Evolutionary conservation across 108 stramenopile genomes (phyloP), one percentile per base, ranked within the genome.

Genomic region (Poteriospumella lacustris): DNA sequence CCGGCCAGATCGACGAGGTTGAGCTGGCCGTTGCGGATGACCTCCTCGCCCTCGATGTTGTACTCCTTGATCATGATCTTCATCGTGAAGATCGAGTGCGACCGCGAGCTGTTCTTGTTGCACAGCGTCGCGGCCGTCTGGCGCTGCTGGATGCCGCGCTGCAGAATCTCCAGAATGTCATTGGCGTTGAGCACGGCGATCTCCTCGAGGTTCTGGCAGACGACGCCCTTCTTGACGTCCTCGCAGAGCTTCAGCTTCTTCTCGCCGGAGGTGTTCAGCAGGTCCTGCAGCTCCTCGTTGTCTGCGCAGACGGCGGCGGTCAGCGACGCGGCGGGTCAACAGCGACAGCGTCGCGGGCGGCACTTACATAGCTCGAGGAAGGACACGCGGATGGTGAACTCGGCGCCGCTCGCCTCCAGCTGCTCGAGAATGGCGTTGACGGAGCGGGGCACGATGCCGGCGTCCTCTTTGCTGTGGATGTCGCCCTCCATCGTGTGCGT

Each of bases 1-100:
- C 89, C 89, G n/a, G 89, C 89, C 1, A 90, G 81, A 58, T 90
- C 89, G 2, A 90, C 88, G 2, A 90, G 83, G 77, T 88, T 84
- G 44, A 89, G 83, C 86, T 88, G 86, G 15, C 88, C 88, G 40
- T 87, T 80, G 24, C 85, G 58, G 42, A 89, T 62, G 28, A 83
- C 41, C 24, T 86, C 88, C 81, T 88, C 84, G 0, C 88, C 88
- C 31, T 84, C 85, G 1, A 73, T 79, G 52, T 84, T 86, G 40
- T 43, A 82, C 84, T 88, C 87, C 75, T 86, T 86, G 75, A 85
- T 85, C 83, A 87, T 86, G 34, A 88, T 82, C 77, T 84, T 87
- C 41, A 88, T 75, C 2, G 85, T 88, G 81, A 88, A 88, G 44
- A 88, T 86, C 42, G 79, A 77, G 81, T 88, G 88, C 2, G 79